Evolutionary conservation across 75 land plant species (phyloP), one percentile per base, ranked within the genome.

Genomic region (Adiantum capillusveneris): DNA sequence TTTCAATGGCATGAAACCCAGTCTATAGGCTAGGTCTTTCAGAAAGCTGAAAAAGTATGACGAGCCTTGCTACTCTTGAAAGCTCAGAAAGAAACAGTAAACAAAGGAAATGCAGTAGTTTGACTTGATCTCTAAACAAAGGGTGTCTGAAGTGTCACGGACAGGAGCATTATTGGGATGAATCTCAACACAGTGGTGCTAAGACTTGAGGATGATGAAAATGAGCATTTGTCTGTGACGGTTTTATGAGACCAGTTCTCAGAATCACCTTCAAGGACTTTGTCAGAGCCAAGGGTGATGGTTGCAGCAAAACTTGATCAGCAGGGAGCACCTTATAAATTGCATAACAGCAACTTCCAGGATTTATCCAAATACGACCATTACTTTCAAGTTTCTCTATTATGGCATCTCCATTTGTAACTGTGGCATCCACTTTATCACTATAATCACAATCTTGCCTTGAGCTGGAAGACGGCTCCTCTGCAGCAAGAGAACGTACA

Each of bases 281-380:
- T 31, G 85, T 69, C 61, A 94, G 79, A 27, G 91, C 87, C 63
- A 94, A 65, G 44, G 98, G 98, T 51, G 98, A 89, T 60, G 75
- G 90, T 60, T 85, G 81, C 62, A 83, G 65, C 27, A 84, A 56
- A 55, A 89, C 80, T 65, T 80, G 59, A 65, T 85, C 81, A 50
- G 80, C 29, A 29, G 75, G 39, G 19, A 94, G 58, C 53, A 70
- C 81, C 54, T 87, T 66, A 62, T 79, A 84, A 30, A 94, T 45
- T 34, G 83, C 84, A 73, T 72, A 83, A 62, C 81, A 79, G 78
- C 98, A 89, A 36, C 81, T 69, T 25, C 60, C 64, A 43, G 98
- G 89, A 56, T 85, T 91, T n/a, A 83, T 64, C 98, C 98, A 94
- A 64, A 89, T 70, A 31, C 76, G 68, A 45, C 60, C 61, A 64